Base-by-base conservation (phyloP, 208 protist genomes). In the Acanthamoeba comandoni region DNA sequence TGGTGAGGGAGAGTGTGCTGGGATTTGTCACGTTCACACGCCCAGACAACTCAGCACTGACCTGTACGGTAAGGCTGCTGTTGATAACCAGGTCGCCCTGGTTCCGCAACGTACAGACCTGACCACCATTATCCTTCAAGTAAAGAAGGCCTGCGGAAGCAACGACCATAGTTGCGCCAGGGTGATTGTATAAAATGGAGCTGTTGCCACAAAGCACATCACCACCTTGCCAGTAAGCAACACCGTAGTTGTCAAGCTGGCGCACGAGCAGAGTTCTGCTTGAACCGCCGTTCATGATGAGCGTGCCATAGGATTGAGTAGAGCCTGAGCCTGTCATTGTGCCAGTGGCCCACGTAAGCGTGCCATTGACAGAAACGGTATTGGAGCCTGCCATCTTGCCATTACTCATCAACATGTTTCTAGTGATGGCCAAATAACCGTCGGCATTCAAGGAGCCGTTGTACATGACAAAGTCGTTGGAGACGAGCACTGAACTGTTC, bases 181-280 rank as follows among this genome's bases (percentile, higher is more conserved):
- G 35, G 35, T 43, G 35, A 43, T 43, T 43, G 35, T 43, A 43
- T 43, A 43, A 5, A 43, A 43, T 43, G 35, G 35, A 43, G 77
- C 77, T 60, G 57, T 69, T 67, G 73, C 48, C 26, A 49, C 77
- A 87, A 12, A 60, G 22, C 55, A 87, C 77, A 8, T 53, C 62
- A 17, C 77, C 77, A 13, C 57, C 62, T 53, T 53, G 62, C 77
- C 77, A 87, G 57, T 87, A 87, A 43, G 57, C 77, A 11, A 87
- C 19, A 60, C 52, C 39, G 77, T 31, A 31, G 35, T 67, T 87
- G 77, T 70, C 55, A 60, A 87, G 43, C 55, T 53, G 62, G 17
- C 77, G 15, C 55, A 70, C 57, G 19, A 43, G 49, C 57, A 87
- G 51, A n/a, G 77, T 87, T 60, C 69, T 87, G 77, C 29, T 13